phyloP scores from a whole-genome alignment of 331 rosid species.

The Telfairia occidentalis region DNA sequence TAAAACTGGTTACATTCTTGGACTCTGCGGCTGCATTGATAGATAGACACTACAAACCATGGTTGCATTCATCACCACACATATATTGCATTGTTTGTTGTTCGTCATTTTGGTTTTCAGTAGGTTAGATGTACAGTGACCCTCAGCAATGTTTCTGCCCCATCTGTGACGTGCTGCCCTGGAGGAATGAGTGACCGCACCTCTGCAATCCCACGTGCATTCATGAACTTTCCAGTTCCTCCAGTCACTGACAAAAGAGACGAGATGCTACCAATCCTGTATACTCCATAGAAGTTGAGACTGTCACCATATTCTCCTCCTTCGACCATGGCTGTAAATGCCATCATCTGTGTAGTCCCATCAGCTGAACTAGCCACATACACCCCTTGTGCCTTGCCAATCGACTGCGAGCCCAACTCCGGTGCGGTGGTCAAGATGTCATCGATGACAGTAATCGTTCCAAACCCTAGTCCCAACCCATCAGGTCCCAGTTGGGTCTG shows the following conservation, averaged over 20 bases:
- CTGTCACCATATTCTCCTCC: slow-evolving; percentile 93
- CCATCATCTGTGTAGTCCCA: slow-evolving; percentile 77
- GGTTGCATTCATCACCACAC: slow-evolving; percentile 9
- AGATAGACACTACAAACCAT: slow-evolving; percentile 18
- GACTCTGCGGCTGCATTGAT: slow-evolving; percentile 24
- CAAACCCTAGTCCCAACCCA: slow-evolving; percentile 69
- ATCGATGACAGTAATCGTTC: slow-evolving; percentile 78
- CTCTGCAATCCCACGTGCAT: slow-evolving; percentile 69
- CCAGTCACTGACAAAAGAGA: slow-evolving; percentile 65
- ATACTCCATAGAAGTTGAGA: slow-evolving; percentile 64
- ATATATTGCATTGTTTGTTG: not conserved
- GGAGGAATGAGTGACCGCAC: slow-evolving; percentile 62
- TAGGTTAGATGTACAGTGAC: slow-evolving; percentile 41
- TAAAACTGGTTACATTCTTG: slow-evolving; percentile 4
- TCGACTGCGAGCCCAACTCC: slow-evolving; percentile 58
- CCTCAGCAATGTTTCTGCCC: slow-evolving; percentile 80
- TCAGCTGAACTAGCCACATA: slow-evolving; percentile 85
- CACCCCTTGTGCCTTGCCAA: slow-evolving; percentile 72
- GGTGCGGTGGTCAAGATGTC: slow-evolving; percentile 60
- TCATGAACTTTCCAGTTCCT: slow-evolving; percentile 75
- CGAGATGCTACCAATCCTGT: slow-evolving; percentile 56
- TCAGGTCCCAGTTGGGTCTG: slow-evolving; percentile 57
- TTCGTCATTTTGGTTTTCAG: slow-evolving; percentile 17
- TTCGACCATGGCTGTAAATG: slow-evolving; percentile 71
- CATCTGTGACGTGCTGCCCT: slow-evolving; percentile 58